phyloP scores from a whole-genome alignment of 495 filamentous ascomycete species.

The Cenococcum geophilum region DNA sequence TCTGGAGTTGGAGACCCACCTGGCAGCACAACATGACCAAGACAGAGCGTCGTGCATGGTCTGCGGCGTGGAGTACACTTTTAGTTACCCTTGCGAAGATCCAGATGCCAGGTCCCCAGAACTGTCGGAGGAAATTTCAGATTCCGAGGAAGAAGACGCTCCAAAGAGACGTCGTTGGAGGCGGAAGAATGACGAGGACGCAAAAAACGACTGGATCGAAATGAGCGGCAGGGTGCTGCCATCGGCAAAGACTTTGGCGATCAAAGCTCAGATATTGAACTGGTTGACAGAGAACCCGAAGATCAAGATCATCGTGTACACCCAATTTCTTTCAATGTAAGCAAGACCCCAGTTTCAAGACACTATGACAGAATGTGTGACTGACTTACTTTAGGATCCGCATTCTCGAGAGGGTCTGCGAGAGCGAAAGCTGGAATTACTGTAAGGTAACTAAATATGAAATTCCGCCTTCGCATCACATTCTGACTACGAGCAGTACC shows the following conservation, averaged over 20 bases:
- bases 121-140: too few species aligned
- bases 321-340: constrained; percentile 35
- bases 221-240: constrained; percentile 35
- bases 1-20: too few species aligned
- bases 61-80: too few species aligned
- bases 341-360: background rate
- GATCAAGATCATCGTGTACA: constrained; percentile 42
- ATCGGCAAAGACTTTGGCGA: constrained; percentile 37
- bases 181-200: constrained; percentile 1
- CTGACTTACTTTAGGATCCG: constrained; percentile 21
- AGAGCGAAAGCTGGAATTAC: constrained; percentile 30
- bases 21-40: constrained; percentile 21
- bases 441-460: constrained; percentile 14
- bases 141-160: too few species aligned
- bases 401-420: constrained; percentile 35
- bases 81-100: too few species aligned
- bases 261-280: constrained; percentile 37
- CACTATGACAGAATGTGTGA: background rate
- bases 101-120: too few species aligned
- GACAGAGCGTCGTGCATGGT: constrained; percentile 17
- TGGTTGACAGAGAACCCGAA: constrained; percentile 35
- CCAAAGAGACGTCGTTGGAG: too few species aligned
- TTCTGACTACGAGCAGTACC: constrained; percentile 23
- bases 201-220: constrained; percentile 33
- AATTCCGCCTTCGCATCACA: too few species aligned